Evolutionary conservation across 129 eudicot species (phyloP), one percentile per base, ranked within the genome.

Genomic region (Pulicaria dysenterica): DNA sequence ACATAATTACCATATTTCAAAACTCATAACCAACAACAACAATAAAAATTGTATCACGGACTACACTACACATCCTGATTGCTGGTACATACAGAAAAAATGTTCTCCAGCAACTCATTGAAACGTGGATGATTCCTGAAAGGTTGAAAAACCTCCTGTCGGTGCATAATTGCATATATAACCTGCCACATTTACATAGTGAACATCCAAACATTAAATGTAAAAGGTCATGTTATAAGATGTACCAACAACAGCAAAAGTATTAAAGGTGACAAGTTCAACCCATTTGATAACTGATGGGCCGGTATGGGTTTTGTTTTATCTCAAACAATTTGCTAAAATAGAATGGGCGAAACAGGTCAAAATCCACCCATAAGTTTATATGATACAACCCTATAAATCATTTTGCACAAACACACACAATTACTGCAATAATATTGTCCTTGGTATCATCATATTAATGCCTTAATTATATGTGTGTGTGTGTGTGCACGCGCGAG

Each of bases 141-240:
- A 56, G 98, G 97, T 81, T 85, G 92, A 73, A 94, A 90, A 64
- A 94, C 96, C 80, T 94, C 98, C 81, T 94, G 95, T 82, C 97
- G 84, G 79, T 94, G 98, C 96, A 94, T 85, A 67, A 94, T 85
- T 69, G 98, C 98, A 75, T 94, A 94, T 72, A 94, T 92, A 67
- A 94, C 98, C 98, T 94, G 87, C 65, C 67, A 67, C 42, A 14
- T 79, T 53, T 53, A 70, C 17, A 50, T 39, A 19, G 67, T 63
- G 14, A 77, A 69, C 39, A 54, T 60, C 8, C 8, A 24, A 24
- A 24, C 53, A 64, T 63, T 48, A 41, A 48, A 64, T 46, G 7
- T 49, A 51, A 56, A 42, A 38, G 47, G 47, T 39, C 47, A 68
- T 59, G 40, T 39, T 14, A 13, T 12, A 58, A 50, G 14, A 43